Evolutionary conservation across 1,139 yeast genomes (phyloP).

Genomic region (Blastobotrys indianensis): DNA sequence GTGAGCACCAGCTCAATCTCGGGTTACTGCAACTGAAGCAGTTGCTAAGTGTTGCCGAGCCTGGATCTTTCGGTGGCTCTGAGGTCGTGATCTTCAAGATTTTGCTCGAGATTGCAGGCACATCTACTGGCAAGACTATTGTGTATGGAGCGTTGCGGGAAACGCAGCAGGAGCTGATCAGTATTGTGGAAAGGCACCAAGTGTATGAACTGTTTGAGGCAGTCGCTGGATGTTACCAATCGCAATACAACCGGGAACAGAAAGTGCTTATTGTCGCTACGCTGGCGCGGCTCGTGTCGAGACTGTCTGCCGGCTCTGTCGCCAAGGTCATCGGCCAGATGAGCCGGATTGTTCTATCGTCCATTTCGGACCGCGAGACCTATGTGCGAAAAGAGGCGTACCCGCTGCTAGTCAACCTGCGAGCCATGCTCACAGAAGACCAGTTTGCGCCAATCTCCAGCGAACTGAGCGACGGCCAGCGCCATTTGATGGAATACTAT

Average conservation of each 20-base stretch:
- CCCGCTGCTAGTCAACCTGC: conserved; percentile 23
- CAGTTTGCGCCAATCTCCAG: conserved; percentile 16
- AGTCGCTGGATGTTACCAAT: neutral
- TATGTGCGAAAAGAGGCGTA: conserved; percentile 29
- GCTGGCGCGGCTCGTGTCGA: conserved; percentile 14
- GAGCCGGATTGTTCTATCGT: conserved; percentile 15
- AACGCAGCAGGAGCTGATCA: conserved; percentile 20
- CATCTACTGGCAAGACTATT: conserved; percentile 15
- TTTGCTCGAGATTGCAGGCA: conserved; percentile 16
- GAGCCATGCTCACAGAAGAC: conserved; percentile 14
- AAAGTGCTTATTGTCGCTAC: conserved; percentile 15
- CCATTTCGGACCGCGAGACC: conserved; percentile 23
- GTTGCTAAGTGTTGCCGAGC: conserved; percentile 15
- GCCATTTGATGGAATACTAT: conserved; percentile 27
- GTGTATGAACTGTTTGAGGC: conserved; percentile 4
- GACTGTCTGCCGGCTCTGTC: conserved; percentile 10
- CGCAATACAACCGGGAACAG: conserved; percentile 10
- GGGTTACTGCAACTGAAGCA: conserved; percentile 23
- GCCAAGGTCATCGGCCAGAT: conserved; percentile 10
- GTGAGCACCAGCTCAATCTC: conserved; percentile 20
- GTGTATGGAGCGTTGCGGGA: conserved; percentile 22
- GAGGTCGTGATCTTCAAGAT: conserved; percentile 18
- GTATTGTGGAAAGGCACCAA: conserved; percentile 3
- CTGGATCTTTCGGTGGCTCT: conserved; percentile 13
- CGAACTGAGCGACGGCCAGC: conserved; percentile 29